Conservation (phyloP, 371 early-diverging fungal species). For the Thermomucor indicae-seudaticae region DNA sequence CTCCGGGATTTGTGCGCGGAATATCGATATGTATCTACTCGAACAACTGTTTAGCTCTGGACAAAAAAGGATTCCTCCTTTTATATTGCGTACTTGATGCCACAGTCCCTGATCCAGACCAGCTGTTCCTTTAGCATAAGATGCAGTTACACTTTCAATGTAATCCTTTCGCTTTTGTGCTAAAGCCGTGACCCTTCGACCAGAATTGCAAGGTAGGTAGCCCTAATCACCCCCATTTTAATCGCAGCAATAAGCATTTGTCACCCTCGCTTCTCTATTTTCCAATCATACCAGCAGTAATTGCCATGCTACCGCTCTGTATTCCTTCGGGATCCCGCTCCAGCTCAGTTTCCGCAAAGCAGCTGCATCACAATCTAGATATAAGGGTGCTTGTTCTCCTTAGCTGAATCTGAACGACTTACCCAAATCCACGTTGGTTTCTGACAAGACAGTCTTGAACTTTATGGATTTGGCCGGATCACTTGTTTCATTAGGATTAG, state of each 20-base stretch:
- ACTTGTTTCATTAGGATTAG: constrained; percentile 13
- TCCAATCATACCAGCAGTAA: constrained; percentile 68
- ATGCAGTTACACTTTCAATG: constrained; percentile 72
- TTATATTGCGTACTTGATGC: constrained; percentile 69
- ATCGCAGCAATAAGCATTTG: neutral
- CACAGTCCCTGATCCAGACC: constrained; percentile 81
- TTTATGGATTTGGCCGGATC: constrained; percentile 42
- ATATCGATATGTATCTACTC: constrained; percentile 90
- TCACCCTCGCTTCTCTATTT: too few relatives aligned
- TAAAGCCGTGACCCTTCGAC: constrained; percentile 75
- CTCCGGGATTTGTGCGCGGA: constrained; percentile 84
- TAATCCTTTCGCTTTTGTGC: constrained; percentile 90
- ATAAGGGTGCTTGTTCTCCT: neutral
- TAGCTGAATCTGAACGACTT: constrained; percentile 5
- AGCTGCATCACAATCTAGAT: constrained; percentile 17
- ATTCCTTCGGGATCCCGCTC: constrained; percentile 87
- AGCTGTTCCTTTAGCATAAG: constrained; percentile 75
- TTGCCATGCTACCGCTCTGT: constrained; percentile 88
- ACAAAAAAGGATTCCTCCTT: neutral
- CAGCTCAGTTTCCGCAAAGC: constrained; percentile 79
- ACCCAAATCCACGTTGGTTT: constrained; percentile 76
- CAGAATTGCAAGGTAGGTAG: constrained; percentile 84
- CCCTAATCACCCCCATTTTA: constrained; percentile 41
- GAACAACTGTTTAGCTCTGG: neutral
- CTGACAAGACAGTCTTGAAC: constrained; percentile 69